Base-by-base conservation (phyloP, 139 green algal species). In the Volvox africanus region DNA sequence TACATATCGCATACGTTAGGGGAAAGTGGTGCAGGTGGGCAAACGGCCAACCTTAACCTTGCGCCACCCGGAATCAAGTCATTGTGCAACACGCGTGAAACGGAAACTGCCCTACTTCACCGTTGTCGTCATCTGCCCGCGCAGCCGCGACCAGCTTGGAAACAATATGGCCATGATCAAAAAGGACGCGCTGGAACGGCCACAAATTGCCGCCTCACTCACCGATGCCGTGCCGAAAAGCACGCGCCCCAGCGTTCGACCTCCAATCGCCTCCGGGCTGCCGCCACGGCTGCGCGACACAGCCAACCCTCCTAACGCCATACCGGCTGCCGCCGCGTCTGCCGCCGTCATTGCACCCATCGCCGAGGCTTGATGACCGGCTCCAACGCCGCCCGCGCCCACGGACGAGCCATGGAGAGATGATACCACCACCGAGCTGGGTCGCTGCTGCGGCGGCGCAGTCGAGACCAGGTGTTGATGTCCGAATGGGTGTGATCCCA, bases 141-240 rank as follows among this genome's bases (percentile, higher is more conserved):
- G 44, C 44, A 5, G 5, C 44, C 44, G 5, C 44, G 9, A 14
- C 44, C 44, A 55, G 44, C 9, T 55, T 55, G 44, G 44, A 55
- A 5, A 55, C 44, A 55, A 9, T 55, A 55, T 55, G 44, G 44
- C 44, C 44, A 55, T 9, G 5, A 9, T 55, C 9, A 55, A 55
- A 55, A 55, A 55, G 5, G 44, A 55, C 9, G 44, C 44, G 9
- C 44, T 55, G 5, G 9, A 9, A 55, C 9, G 44, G 44, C 5
- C 44, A 5, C 44, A 55, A 55, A 55, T 55, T 5, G 44, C 44
- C 44, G 44, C 44, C 44, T 5, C 44, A 30, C 86, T 86, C 87
- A 91, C 87, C 87, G 76, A 61, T 9, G 87, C 77, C 32, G 33
- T 50, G 17, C 87, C 87, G 26, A 86, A 91, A 33, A 91, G 12